Evolutionary conservation across 352 stramenopile genomes (phyloP), one percentile per base, ranked within the genome.

Genomic region (Pythium brachiatum): DNA sequence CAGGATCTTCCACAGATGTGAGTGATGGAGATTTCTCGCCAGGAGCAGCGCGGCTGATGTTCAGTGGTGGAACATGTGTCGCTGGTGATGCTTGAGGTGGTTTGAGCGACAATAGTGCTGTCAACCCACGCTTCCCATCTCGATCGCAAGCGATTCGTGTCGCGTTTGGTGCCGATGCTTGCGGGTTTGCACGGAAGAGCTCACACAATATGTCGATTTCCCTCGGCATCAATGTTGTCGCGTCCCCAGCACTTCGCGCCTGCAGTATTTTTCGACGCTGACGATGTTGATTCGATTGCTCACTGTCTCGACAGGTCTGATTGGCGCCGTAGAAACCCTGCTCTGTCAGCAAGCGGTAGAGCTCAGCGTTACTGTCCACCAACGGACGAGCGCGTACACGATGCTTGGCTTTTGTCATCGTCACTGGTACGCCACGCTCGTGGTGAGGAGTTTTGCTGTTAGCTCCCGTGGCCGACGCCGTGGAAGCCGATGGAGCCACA

Each of bases 331-430:
- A 91, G 41, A 92, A 89, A 2, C 80, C 79, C 54, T 92, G 74
- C 60, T 83, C 69, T 0, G 76, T 72, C 6, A 96, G 66, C 15
- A 93, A 52, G 11, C 73, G 74, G 62, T 72, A 68, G 15, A 97
- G 67, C 29, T 97, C 88, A 7, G 80, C 60, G 20, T 93, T 90
- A 3, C 72, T 77, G 41, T 94, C 86, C 0, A 90, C 75, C 2
- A 97, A 56, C 7, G 85, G 82, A 15, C 76, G 71, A 26, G 89
- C 89, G 23, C 86, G 75, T 34, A 95, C 87, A 4, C 84, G 81
- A 58, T 93, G 81, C 39, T 89, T 90, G 0, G 68, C 11, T 31
- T 60, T 57, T 57, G 20, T 59, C 46, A 38, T 72, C 64, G 21
- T 39, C 62, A 43, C 25, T 48, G 23, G 20, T 20, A 23, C 43